Evolutionary conservation across 176 grass and related monocot species (phyloP), one percentile per base, ranked within the genome.

Genomic region (Musa itinerans): DNA sequence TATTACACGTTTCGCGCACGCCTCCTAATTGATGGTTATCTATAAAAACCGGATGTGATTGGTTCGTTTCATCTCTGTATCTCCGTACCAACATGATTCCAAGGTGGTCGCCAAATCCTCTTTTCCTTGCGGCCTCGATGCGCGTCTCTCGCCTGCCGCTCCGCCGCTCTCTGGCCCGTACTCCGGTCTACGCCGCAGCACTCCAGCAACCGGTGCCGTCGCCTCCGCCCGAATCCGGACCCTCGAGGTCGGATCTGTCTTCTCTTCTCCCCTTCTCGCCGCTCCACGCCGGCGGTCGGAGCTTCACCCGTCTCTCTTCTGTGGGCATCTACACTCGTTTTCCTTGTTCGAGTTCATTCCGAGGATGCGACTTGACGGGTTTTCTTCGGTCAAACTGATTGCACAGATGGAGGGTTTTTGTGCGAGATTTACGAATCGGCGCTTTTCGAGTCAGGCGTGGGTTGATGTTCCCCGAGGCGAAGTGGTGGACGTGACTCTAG

Each of bases 401-500:
- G 6, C 2, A 56, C 54, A 73, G 78, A 16, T 34, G 20, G 69
- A 12, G 17, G 69, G 20, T 26, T 52, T 62, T 20, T 20, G 75
- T 17, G 17, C 16, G 22, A 53, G 64, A 50, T 19, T 15, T 43
- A 54, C 10, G 29, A 53, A 54, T 79, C 83, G 90, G 65, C 78
- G 76, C 68, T 85, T 83, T 27, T 82, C 78, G 0, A 85, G 68
- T 73, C 74, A 80, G 20, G 78, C 79, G n/a, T 82, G 65, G 27
- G 53, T 78, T 13, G 82, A 76, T 53, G 77, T 56, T 13, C 59
- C 58, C 34, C 29, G 26, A 20, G 20, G 64, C 12, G 63, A 17
- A 51, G 76, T 93, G 82, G 90, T 98, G 80, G 88, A 89, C 7
- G 90, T 98, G 19, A 90, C 94, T 9, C 51, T 98, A 68, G 90